Evolutionary conservation across 345 rosid genomes (phyloP).

Genomic region (Litchi chinensis): DNA sequence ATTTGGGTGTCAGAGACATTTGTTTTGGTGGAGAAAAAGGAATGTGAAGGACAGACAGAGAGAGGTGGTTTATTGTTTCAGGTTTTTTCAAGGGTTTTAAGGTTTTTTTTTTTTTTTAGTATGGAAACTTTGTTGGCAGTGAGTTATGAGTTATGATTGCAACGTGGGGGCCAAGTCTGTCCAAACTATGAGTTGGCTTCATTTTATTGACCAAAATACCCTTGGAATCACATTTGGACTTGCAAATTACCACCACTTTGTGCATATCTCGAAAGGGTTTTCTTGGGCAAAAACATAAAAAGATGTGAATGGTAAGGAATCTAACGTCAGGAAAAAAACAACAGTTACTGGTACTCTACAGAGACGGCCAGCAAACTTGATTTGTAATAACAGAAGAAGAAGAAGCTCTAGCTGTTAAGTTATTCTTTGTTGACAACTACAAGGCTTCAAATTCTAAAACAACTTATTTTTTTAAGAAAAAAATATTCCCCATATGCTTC

Average conservation of each 20-base stretch:
- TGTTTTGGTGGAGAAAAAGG: slow-evolving; percentile 1
- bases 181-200: slow-evolving; percentile 16
- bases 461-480: not conserved
- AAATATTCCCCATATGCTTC: not conserved
- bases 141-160: slow-evolving; percentile 9
- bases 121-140: not conserved
- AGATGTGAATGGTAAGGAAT: not conserved
- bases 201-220: not conserved
- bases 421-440: slow-evolving; percentile 23
- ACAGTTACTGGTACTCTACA: not conserved
- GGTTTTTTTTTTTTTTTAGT: not conserved
- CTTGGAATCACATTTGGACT: not conserved
- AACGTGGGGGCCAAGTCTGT: slow-evolving; percentile 12
- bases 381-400: too few species aligned
- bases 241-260: too few species aligned
- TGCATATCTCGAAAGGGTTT: not conserved
- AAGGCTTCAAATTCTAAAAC: slow-evolving; percentile 7
- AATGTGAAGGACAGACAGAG: slow-evolving; percentile 3
- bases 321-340: not conserved
- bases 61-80: not conserved
- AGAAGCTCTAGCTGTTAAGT: not conserved
- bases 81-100: slow-evolving; percentile 17
- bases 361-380: slow-evolving; percentile 20
- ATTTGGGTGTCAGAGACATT: slow-evolving; percentile 37
- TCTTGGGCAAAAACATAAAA: not conserved